Evolutionary conservation across 805 yeast species (phyloP), one percentile per base, ranked within the genome.

Genomic region (Naumovozyma baii): DNA sequence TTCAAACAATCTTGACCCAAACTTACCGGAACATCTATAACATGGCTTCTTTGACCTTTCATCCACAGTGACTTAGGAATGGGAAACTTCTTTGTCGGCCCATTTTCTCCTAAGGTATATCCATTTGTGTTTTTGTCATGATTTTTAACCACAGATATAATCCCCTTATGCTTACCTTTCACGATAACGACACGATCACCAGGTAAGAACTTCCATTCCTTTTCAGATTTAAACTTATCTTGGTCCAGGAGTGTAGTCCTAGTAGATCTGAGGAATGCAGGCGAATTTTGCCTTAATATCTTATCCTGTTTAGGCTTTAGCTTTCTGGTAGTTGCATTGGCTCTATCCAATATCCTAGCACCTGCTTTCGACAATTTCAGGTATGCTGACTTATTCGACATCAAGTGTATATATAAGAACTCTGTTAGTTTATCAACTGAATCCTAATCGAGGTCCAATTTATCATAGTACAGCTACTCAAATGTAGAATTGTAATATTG

Each of bases 121-220:
- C 81, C 73, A 57, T 86, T 83, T 17, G 78, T 70, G 33, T 72
- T 69, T n/a, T 66, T 62, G 37, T 73, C 74, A 45, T 77, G 75
- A 42, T 76, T 74, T 43, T 72, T 69, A 9, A 90, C 73, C 40
- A 74, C 74, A 7, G 90, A 78, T 12, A 87, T 70, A 19, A 74
- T 77, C n/a, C 95, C 95, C 52, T 75, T 76, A 52, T 74, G 72
- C 35, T 71, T 68, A 15, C 96, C 96, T 38, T 70, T 71, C 19
- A 76, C 67, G 18, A 86, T 69, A 55, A 85, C 73, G 2, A 83
- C 94, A 44, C 80, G 67, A 62, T 85, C 95, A 16, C 94, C 94
- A 17, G 75, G 76, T 34, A 78, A 67, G 47, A 75, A 77, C 35
- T 75, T 78, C 67, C 82, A 72, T 34, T 80, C 71, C 43, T 68